Conservation (phyloP, 225 moss, liverwort and hornwort genomes). For the Bryum argenteum region DNA sequence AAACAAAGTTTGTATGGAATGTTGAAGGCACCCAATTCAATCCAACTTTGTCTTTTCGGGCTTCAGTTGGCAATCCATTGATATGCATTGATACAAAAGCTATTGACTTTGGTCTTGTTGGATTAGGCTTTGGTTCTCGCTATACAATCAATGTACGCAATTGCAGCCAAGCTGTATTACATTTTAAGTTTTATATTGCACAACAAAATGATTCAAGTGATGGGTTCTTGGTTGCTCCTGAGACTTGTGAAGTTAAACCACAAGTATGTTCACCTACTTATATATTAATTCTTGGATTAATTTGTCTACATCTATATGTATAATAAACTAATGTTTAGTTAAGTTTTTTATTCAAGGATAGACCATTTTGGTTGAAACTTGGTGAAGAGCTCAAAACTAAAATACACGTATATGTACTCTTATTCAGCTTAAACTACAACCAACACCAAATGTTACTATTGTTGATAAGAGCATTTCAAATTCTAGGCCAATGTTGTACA, state of each 20-base stretch:
- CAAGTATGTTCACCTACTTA: conserved; percentile 24
- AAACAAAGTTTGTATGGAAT: conserved; percentile 65
- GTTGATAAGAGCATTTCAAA: no score
- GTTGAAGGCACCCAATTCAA: conserved; percentile 75
- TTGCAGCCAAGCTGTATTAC: conserved; percentile 57
- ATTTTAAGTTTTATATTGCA: conserved; percentile 55
- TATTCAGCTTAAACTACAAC: no score
- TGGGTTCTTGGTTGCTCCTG: conserved; percentile 20
- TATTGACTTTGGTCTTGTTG: conserved; percentile 70
- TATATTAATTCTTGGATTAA: not conserved
- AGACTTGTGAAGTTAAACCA: conserved; percentile 25
- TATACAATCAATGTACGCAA: conserved; percentile 61
- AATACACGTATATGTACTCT: no score
- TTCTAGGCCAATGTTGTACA: no score
- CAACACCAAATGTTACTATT: no score
- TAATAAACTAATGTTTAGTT: no score
- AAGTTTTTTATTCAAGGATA: not conserved
- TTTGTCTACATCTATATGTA: no score
- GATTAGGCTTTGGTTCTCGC: conserved; percentile 57
- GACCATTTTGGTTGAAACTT: not conserved
- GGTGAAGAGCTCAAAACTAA: no score
- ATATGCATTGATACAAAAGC: conserved; percentile 57
- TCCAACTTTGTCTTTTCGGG: conserved; percentile 61
- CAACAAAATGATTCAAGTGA: conserved; percentile 48
- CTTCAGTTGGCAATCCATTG: conserved; percentile 59